These are phyloP conservation scores for Odontarrhena argentea DNA, from an alignment of 345 rosid genomes.

Conservation along the genomic window DNA sequence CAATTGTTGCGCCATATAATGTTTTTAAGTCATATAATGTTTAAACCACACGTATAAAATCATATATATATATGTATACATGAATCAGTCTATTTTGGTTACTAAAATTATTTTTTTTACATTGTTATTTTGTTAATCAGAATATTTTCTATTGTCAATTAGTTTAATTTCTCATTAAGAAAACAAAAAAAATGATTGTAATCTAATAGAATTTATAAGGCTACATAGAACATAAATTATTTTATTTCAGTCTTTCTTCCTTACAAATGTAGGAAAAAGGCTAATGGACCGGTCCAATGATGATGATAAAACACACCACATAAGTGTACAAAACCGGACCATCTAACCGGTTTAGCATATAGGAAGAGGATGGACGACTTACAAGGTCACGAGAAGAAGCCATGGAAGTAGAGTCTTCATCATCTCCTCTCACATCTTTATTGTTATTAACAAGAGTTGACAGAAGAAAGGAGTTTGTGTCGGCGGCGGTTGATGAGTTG, in stretches of 20 bases:
- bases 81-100: constrained; percentile 2
- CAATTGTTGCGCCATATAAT: neutral
- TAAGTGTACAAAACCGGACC: neutral
- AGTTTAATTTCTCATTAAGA: neutral
- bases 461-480: constrained; percentile 38
- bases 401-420: constrained; percentile 46
- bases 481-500: constrained; percentile 26
- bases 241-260: too few species aligned
- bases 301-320: neutral
- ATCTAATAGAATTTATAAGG: too few species aligned
- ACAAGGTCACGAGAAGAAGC: constrained; percentile 46
- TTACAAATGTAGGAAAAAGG: too few species aligned
- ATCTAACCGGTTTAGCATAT: constrained; percentile 18
- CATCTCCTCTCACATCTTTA: constrained; percentile 38
- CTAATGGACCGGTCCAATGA: too few species aligned
- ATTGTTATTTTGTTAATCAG: neutral
- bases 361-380: constrained; percentile 9
- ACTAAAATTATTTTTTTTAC: neutral
- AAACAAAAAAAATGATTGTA: neutral
- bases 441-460: constrained; percentile 45
- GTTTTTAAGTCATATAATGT: neutral
- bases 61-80: neutral
- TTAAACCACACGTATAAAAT: neutral
- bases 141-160: neutral
- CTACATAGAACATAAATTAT: too few species aligned